Base-by-base conservation (phyloP, 805 yeast genomes). In the Saturnispora sanitii region DNA sequence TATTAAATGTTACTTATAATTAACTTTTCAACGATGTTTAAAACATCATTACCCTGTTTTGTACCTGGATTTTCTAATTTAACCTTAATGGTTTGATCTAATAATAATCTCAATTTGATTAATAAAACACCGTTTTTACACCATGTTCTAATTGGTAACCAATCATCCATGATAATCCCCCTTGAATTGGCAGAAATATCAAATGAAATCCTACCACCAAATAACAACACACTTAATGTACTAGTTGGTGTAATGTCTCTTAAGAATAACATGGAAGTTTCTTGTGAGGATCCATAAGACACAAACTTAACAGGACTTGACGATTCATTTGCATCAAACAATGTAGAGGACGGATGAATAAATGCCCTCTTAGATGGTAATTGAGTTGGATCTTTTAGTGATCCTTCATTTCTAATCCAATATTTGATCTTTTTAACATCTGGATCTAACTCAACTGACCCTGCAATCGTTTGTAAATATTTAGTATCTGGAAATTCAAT, bases 61-160 rank as follows among this genome's bases (percentile, higher is more conserved):
- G 43, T 35, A 39, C 62, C 15, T 8, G 53, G 53, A 31, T 42
- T 37, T 5, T 50, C 50, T 20, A 88, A 64, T 48, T 76, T 76
- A 18, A 67, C 69, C 33, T 73, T 80, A 41, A 90, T 72, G 0
- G 82, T 75, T 16, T 68, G 64, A 53, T 87, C 95, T 25, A 90
- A 58, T 35, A 85, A 56, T 9, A 61, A 53, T 50, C 94, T 65
- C 42, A 90, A 61, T 44, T 80, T 75, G 43, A 83, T 82, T 23
- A 88, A 70, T 35, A 90, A 62, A 2, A 90, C 95, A 1, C 88
- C 97, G 52, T 88, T 85, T 49, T 92, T 83, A 48, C 95, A 82
- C 96, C 96, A 90, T 1, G 96, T 85, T 46, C 84, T 69, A 11
- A 90, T 70, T 1, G 96, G 94, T 26, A 85, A 61, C 96, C 97